Evolutionary conservation across 345 rosid genomes (phyloP).

Genomic region (Eucalyptus microcorys): DNA sequence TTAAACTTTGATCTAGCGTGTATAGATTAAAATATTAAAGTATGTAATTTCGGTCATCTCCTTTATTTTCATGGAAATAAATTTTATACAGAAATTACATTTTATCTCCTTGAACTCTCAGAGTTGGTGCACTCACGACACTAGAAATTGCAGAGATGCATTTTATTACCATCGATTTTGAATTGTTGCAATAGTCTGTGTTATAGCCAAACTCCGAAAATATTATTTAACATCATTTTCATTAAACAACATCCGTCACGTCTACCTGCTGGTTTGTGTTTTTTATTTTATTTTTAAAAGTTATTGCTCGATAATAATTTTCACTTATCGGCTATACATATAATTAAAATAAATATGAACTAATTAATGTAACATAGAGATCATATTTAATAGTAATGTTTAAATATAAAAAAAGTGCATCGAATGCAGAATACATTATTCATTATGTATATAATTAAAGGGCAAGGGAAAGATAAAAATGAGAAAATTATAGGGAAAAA

Average conservation of each 20-base stretch:
- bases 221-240: neutral
- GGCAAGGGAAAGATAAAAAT: too few relatives aligned
- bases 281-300: too few relatives aligned
- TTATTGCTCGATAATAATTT: neutral
- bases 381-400: too few relatives aligned
- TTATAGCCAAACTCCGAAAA: neutral
- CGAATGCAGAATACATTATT: too few relatives aligned
- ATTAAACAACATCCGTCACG: neutral
- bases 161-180: neutral
- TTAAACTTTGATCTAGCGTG: neutral
- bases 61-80: neutral
- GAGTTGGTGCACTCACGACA: neutral
- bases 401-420: too few relatives aligned
- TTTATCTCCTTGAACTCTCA: neutral
- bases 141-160: neutral
- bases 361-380: neutral
- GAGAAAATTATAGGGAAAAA: too few relatives aligned
- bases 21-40: neutral
- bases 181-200: neutral
- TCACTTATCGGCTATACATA: neutral
- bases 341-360: neutral
- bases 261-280: neutral
- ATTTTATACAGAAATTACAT: neutral
- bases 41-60: neutral
- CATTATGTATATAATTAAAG: too few relatives aligned